Evolutionary conservation across 164 flowering plant species (phyloP).

Genomic region (Berberis thunbergii): DNA sequence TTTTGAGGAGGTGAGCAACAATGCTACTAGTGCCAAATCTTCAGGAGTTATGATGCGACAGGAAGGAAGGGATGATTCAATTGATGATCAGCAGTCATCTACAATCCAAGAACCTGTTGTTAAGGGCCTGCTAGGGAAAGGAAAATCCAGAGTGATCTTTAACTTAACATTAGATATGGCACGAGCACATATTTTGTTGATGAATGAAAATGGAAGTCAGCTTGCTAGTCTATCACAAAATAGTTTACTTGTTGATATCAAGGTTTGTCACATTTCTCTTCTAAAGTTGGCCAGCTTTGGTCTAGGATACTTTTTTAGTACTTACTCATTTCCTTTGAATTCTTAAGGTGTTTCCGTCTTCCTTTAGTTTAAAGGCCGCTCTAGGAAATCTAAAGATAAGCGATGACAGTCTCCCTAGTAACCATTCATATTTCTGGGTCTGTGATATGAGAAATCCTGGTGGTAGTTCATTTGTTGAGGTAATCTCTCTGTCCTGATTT

Average conservation of each 20-base stretch:
- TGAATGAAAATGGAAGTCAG: slow-evolving; percentile 76
- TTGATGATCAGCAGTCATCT: slow-evolving; percentile 21
- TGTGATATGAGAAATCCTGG: slow-evolving; percentile 99
- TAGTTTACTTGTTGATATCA: slow-evolving; percentile 71
- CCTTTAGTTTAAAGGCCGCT: slow-evolving; percentile 81
- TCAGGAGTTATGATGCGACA: slow-evolving; percentile 19
- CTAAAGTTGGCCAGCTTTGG: not conserved
- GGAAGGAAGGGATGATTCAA: slow-evolving; percentile 23
- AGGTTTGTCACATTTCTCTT: slow-evolving; percentile 35
- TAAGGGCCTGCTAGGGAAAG: slow-evolving; percentile 81
- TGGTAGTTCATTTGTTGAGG: slow-evolving; percentile 97
- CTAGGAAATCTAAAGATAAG: slow-evolving; percentile 88
- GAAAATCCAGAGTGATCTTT: slow-evolving; percentile 79
- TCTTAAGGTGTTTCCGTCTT: slow-evolving; percentile 78
- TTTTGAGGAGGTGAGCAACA: slow-evolving; percentile 32
- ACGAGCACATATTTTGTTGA: slow-evolving; percentile 69
- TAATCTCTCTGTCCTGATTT: slow-evolving; percentile 15
- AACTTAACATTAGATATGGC: slow-evolving; percentile 66
- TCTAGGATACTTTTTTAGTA: not conserved
- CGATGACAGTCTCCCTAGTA: slow-evolving; percentile 69
- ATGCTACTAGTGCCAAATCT: slow-evolving; percentile 36
- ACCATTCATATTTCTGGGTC: slow-evolving; percentile 76
- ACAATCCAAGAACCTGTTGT: slow-evolving; percentile 43
- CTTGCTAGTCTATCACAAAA: slow-evolving; percentile 89
- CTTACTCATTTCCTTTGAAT: slow-evolving; percentile 5